phyloP scores from a whole-genome alignment of 345 rosid genomes.

The Clausena lansium region DNA sequence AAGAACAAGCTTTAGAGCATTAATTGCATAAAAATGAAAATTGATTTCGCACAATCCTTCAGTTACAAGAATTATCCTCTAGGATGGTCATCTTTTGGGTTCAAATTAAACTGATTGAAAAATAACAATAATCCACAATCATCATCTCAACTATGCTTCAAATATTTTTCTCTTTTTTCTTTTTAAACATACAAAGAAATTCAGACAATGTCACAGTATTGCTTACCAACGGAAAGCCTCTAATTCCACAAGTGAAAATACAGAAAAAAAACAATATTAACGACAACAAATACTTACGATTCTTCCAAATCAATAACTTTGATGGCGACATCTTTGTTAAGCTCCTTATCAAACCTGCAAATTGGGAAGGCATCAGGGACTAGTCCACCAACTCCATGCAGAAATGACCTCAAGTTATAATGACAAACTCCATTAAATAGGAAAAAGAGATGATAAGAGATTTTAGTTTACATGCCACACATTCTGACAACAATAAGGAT shows the following conservation, averaged over 20 bases:
- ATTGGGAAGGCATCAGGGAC: slow-evolving; percentile 27
- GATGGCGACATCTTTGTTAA: slow-evolving; percentile 95
- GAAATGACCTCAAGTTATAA: slow-evolving; percentile 2
- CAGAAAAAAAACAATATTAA: not conserved
- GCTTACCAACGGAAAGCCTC: not conserved
- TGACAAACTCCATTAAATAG: not conserved
- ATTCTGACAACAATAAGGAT: not conserved
- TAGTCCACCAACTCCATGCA: slow-evolving; percentile 5
- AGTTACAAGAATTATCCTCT: not conserved
- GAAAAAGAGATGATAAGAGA: not conserved
- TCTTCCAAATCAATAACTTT: slow-evolving; percentile 99
- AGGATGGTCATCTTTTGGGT: not conserved
- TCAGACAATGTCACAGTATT: not conserved
- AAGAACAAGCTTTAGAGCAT: slow-evolving; percentile 21
- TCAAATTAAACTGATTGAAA: not conserved
- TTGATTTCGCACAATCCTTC: not conserved
- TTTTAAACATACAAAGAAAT: not conserved
- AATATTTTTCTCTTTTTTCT: not conserved
- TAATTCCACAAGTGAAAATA: not conserved
- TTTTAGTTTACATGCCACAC: not conserved
- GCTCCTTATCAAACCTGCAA: slow-evolving; percentile 91
- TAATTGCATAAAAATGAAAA: not conserved
- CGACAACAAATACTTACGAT: slow-evolving; percentile 63
- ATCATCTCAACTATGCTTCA: not conserved
- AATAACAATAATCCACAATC: not conserved